These are phyloP conservation scores for Gracilaria gracilis DNA, from an alignment of 23 red algal species.

Conservation along the genomic window DNA sequence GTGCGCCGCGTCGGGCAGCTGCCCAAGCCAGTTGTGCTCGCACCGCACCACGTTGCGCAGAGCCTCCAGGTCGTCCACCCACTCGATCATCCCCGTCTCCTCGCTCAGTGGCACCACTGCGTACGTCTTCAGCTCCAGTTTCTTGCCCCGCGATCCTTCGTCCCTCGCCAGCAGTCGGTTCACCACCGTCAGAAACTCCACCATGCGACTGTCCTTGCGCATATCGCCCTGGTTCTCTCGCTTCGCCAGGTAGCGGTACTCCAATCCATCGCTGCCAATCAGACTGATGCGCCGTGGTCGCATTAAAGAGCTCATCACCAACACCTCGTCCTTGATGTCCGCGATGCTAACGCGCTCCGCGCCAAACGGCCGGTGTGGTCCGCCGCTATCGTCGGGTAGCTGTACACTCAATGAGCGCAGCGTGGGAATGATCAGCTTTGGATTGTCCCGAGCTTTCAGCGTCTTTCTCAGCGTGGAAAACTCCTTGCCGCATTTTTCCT, in stretches of 20 bases:
- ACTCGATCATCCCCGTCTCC: slow-evolving; percentile 96
- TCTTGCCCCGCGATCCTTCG: slow-evolving; percentile 36
- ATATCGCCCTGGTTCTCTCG: slow-evolving; percentile 92
- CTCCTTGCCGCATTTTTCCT: slow-evolving; percentile 60
- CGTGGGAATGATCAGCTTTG: slow-evolving; percentile 66
- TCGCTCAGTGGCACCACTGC: slow-evolving; percentile 96
- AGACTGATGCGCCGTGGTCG: slow-evolving; percentile 87
- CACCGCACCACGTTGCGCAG: slow-evolving; percentile 70
- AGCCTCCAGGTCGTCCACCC: slow-evolving; percentile 92
- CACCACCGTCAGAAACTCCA: slow-evolving; percentile 90
- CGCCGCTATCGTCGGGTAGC: slow-evolving; percentile 28
- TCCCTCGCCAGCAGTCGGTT: slow-evolving; percentile 81
- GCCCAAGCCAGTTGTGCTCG: slow-evolving; percentile 52
- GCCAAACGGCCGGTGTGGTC: slow-evolving; percentile 58
- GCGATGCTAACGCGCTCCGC: slow-evolving; percentile 61
- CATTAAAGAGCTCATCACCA: slow-evolving; percentile 95
- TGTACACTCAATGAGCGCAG: slow-evolving; percentile 66
- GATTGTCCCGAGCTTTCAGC: neutral
- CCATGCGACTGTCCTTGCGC: slow-evolving; percentile 92
- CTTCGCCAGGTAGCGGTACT: slow-evolving; percentile 91
- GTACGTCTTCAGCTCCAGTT: slow-evolving; percentile 87
- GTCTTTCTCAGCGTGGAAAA: slow-evolving; percentile 28
- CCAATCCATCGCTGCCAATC: slow-evolving; percentile 81
- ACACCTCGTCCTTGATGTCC: slow-evolving; percentile 78
- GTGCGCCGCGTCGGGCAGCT: slow-evolving; percentile 29